Evolutionary conservation across 805 yeast species (phyloP), one percentile per base, ranked within the genome.

Genomic region (Hyphopichia homilentoma): DNA sequence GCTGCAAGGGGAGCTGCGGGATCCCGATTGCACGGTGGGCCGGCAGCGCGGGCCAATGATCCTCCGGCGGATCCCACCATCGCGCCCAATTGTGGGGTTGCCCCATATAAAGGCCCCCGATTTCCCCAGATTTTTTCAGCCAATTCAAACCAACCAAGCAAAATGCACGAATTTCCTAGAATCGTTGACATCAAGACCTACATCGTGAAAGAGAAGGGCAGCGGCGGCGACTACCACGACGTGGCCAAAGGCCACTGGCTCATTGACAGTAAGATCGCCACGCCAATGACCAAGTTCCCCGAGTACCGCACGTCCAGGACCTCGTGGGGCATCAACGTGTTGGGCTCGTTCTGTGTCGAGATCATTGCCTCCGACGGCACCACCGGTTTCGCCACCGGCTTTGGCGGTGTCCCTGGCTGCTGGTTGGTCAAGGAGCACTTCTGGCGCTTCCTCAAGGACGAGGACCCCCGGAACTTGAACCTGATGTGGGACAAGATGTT

Each of bases 201-300:
- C 48, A 53, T 69, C 20, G 42, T 67, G 16, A 54, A 56, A 35
- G 75, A 69, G 21, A 61, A 59, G 41, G 75, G 73, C 29, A 55
- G 65, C 33, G 76, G 76, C 34, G 76, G 75, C 38, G 76, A 70
- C 45, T 70, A 70, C 48, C 76, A 70, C 45, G 63, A 70, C 46
- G 75, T 69, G 29, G 65, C 54, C 25, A 49, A 55, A 25, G 75
- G 75, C 16, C 76, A 70, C 40, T 70, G 76, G 76, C 52, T 70
- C 15, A 64, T 70, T 19, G 75, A 70, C 47, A 59, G 57, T 37
- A 58, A 59, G 29, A 68, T 70, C 39, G 52, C 75, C 22, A 70
- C 67, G 37, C 75, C 76, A 26, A 70, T 70, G 76, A 63, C 74
- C 36, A 65, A 65, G 39, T 70, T 55, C 52, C 61, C 59, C 26